Evolutionary conservation across 2,329 filamentous ascomycete genomes (phyloP).

Genomic region (Fusarium pseudoanthophilum): DNA sequence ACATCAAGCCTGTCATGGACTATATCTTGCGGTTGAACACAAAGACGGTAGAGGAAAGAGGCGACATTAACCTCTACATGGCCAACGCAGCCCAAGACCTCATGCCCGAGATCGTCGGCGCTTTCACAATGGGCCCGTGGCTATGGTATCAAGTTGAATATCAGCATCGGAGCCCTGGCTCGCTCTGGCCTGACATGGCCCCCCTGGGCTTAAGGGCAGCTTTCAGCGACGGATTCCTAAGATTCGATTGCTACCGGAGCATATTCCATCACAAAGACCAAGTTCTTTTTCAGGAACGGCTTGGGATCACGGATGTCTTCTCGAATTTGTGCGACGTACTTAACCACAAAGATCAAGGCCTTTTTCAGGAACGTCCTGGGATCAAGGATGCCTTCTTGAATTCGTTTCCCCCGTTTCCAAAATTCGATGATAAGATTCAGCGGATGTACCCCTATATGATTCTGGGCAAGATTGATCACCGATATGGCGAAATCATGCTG

Average conservation of each 20-base stretch:
- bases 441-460: background rate
- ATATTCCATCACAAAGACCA: rapidly evolving
- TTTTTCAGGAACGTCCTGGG: rapidly evolving
- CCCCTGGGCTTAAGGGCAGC: background rate
- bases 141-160: background rate
- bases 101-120: rapidly evolving
- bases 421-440: background rate
- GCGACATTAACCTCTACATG: background rate
- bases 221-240: background rate
- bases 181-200: background rate
- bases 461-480: rapidly evolving
- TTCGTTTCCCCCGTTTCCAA: background rate
- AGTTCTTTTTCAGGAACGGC: rapidly evolving
- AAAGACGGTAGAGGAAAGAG: background rate
- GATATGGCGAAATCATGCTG: rapidly evolving
- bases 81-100: background rate
- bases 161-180: background rate
- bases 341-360: rapidly evolving
- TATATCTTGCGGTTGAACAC: background rate
- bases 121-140: background rate
- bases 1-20: background rate
- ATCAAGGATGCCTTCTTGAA: background rate
- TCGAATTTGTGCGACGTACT: rapidly evolving
- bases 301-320: background rate
- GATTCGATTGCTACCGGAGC: background rate